Base-by-base conservation (phyloP, 257 asterid genomes). In the Capsicum pubescens region DNA sequence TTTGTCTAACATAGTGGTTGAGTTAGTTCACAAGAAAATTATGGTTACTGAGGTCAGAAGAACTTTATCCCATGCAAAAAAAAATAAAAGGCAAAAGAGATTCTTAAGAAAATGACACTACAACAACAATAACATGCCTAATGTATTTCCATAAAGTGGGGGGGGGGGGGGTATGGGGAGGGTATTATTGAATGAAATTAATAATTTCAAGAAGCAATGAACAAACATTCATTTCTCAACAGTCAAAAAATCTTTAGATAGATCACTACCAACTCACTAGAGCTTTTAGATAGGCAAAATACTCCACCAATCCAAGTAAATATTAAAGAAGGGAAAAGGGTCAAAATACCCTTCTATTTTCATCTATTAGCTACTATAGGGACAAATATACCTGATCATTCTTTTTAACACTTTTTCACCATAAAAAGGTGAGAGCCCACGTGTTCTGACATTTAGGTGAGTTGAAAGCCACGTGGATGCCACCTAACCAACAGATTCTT, bases 151-250 rank as follows among this genome's bases (percentile, higher is more conserved):
- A 26, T 26, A 26, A 26, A 26, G 32, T 26, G 32, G 32, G 32
- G 32, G 32, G 32, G 32, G 32, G 32, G 32, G 1, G 32, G 32
- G 32, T 26, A 26, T 1, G 2, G 32, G 32, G 32, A 26, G 32
- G 32, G 32, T 26, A 26, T 26, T 26, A 26, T 46, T 35, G 57
- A 54, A 72, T 13, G 81, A 48, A 74, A 48, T 52, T 13, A 74
- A 50, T 26, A 56, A 74, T 14, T 50, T 74, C 46, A 74, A 74
- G 54, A 69, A 69, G 54, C 15, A 69, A 8, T 15, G 77, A 69
- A 69, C 77, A 68, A 7, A 66, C 72, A 14, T 19, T 67, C 76
- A 67, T 26, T 58, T 58, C 21, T 67, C 76, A 35, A 67, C 50
- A 35, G 54, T 68, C 26, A 16, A 9, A 68, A 68, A 32, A 13